These are phyloP conservation scores for Daldinia concentrica DNA, from an alignment of 495 filamentous ascomycete species.

Conservation along the genomic window DNA sequence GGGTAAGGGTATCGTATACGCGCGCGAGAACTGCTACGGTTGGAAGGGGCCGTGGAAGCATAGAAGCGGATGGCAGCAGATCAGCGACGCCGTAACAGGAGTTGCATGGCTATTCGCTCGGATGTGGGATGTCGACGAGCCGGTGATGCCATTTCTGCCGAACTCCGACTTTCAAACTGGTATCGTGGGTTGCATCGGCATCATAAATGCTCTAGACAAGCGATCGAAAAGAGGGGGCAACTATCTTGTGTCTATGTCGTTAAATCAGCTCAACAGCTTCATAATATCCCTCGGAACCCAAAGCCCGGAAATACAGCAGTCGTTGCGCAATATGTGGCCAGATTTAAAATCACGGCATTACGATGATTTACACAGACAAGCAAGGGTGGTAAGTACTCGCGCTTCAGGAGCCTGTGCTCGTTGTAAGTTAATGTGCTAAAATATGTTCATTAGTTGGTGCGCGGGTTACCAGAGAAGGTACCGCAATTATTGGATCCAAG, in stretches of 20 bases:
- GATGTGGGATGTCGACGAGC: constrained; percentile 65
- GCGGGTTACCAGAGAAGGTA: constrained; percentile 25
- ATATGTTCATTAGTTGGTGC: constrained; percentile 21
- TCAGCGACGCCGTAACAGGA: constrained; percentile 60
- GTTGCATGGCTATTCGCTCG: constrained; percentile 68
- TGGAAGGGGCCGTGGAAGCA: constrained; percentile 63
- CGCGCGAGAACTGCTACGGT: constrained; percentile 67
- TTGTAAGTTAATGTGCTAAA: constrained; percentile 4
- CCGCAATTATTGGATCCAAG: constrained; percentile 37
- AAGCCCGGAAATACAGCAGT: constrained; percentile 32
- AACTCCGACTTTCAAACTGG: constrained; percentile 70
- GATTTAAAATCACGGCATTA: constrained; percentile 42
- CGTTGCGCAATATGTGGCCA: constrained; percentile 40
- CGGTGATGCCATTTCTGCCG: constrained; percentile 70
- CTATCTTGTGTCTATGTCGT: constrained; percentile 62
- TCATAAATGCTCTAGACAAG: constrained; percentile 63
- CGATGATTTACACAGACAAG: constrained; percentile 45
- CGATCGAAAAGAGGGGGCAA: constrained; percentile 61
- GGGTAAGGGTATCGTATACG: constrained; percentile 59
- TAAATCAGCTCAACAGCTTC: constrained; percentile 69
- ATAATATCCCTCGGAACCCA: constrained; percentile 67
- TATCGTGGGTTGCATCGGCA: constrained; percentile 65
- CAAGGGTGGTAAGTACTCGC: constrained; percentile 40
- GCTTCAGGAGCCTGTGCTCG: background rate
- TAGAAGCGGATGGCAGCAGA: constrained; percentile 66